A percentile compares a stretch with the other conserved stretches of the same genome.
These are phyloP conservation scores for Begonia loranthoides DNA, from an alignment of 306 rosid genomes.

Conservation along the genomic window DNA sequence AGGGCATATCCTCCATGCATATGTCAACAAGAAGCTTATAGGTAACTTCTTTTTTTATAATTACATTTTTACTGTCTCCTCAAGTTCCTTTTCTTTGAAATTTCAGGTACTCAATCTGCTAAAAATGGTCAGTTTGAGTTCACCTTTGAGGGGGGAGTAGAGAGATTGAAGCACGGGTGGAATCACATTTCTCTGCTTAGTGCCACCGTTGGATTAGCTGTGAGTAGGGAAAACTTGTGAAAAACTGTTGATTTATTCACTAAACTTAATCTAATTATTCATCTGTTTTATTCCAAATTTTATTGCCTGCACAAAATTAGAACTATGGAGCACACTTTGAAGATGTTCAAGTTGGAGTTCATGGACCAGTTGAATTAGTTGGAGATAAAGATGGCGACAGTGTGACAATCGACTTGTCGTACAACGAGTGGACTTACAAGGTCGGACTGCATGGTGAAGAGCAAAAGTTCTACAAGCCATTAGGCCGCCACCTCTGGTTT, in stretches of 20 bases:
- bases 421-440: slow-evolving; percentile 31
- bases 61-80: not conserved
- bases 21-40: slow-evolving; percentile 25
- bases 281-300: too few relatives aligned
- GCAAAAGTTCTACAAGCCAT: slow-evolving; percentile 5
- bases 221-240: slow-evolving; percentile 8
- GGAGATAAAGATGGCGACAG: slow-evolving; percentile 27
- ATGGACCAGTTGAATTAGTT: slow-evolving; percentile 26
- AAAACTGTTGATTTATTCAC: too few relatives aligned
- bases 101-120: slow-evolving; percentile 33
- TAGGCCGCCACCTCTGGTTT: slow-evolving; percentile 1
- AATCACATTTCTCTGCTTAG: slow-evolving; percentile 35
- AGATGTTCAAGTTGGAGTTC: slow-evolving; percentile 22
- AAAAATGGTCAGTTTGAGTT: slow-evolving; percentile 13
- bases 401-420: slow-evolving; percentile 23
- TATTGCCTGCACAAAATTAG: not conserved
- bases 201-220: slow-evolving; percentile 23
- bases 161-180: slow-evolving; percentile 21
- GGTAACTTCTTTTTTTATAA: slow-evolving; percentile 12
- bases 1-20: slow-evolving; percentile 39
- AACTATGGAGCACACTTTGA: slow-evolving; percentile 35
- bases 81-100: not conserved
- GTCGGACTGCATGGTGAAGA: slow-evolving; percentile 33
- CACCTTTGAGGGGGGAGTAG: slow-evolving; percentile 17
- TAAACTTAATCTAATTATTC: too few relatives aligned